A percentile compares a stretch with the other conserved stretches of the same genome.
Conservation (phyloP, 2,329 filamentous ascomycete genomes). For the Aspergillus oerlinghausenensis region DNA sequence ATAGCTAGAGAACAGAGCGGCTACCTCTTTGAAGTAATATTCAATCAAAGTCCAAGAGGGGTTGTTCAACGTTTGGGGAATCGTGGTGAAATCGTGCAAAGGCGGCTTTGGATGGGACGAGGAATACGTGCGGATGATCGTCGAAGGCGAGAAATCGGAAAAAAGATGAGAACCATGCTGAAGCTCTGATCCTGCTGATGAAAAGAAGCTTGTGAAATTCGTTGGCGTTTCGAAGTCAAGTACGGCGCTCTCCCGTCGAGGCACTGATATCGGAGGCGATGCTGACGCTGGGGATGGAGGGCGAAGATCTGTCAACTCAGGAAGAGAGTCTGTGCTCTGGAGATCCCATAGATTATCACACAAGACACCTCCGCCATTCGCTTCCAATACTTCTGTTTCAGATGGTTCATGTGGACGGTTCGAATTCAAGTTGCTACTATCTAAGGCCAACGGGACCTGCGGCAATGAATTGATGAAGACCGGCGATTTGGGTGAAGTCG, state of each 20-base stretch:
- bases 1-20: slow-evolving; percentile 59
- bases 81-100: slow-evolving; percentile 28
- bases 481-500: background rate
- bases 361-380: slow-evolving; percentile 18
- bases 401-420: background rate
- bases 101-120: slow-evolving; percentile 16
- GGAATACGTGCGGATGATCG: slow-evolving; percentile 31
- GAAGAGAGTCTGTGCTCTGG: slow-evolving; percentile 23
- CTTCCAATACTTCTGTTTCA: slow-evolving; percentile 5
- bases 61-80: slow-evolving; percentile 42
- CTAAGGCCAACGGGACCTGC: slow-evolving; percentile 8
- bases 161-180: slow-evolving; percentile 15
- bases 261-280: slow-evolving; percentile 12
- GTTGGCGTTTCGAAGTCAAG: slow-evolving; percentile 17
- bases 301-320: slow-evolving; percentile 31
- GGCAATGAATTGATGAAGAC: slow-evolving; percentile 5
- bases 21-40: slow-evolving; percentile 62
- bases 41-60: slow-evolving; percentile 55
- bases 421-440: slow-evolving; percentile 4
- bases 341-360: slow-evolving; percentile 31
- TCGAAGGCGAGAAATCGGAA: slow-evolving; percentile 28
- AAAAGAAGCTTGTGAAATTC: slow-evolving; percentile 20
- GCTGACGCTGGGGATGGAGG: slow-evolving; percentile 19
- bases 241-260: slow-evolving; percentile 8
- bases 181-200: slow-evolving; percentile 18